phyloP scores from a whole-genome alignment of 257 asterid species.

The Plectranthus barbatus region DNA sequence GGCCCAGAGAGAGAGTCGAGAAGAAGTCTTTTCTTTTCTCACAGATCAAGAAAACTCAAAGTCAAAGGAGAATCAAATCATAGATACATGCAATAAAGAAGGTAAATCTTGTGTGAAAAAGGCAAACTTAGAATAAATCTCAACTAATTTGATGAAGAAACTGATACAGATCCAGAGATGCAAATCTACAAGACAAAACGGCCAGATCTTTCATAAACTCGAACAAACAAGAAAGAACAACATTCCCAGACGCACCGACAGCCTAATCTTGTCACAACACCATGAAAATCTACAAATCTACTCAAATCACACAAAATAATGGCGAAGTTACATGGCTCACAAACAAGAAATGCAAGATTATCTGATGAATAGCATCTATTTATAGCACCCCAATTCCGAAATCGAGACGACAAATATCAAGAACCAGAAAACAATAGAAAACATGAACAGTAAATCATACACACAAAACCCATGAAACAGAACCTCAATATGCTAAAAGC shows the following conservation, averaged over 20 bases:
- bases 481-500: neutral
- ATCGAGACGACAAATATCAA: neutral
- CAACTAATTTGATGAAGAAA: too few species aligned
- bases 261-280: neutral
- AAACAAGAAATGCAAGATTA: neutral
- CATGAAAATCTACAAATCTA: neutral
- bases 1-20: slow-evolving; percentile 1
- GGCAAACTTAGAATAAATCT: too few species aligned
- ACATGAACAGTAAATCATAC: neutral
- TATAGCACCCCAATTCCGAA: neutral
- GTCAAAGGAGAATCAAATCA: slow-evolving; percentile 16
- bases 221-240: neutral
- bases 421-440: neutral
- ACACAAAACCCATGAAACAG: neutral
- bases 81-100: neutral
- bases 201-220: slow-evolving; percentile 2
- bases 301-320: neutral
- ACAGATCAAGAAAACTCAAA: slow-evolving; percentile 2
- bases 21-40: neutral
- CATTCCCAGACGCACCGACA: neutral
- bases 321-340: too few species aligned
- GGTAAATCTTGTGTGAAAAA: neutral
- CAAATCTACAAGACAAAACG: neutral
- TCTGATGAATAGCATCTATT: neutral
- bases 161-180: neutral